phyloP scores from a whole-genome alignment of 2,329 filamentous ascomycete genomes.

The Colletotrichum limetticola region DNA sequence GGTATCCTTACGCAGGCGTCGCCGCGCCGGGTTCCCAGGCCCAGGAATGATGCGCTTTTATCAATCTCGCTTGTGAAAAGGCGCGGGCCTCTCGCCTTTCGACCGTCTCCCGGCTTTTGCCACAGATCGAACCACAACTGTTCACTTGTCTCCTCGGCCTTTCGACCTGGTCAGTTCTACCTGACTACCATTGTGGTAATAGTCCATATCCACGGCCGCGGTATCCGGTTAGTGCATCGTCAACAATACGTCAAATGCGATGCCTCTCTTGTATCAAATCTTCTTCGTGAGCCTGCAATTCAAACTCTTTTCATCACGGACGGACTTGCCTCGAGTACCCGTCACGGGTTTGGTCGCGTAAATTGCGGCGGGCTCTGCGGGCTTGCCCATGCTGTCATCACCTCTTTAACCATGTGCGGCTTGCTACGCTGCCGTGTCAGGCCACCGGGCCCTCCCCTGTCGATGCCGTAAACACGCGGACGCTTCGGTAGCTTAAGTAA shows the following conservation, averaged over 20 bases:
- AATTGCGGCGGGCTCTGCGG: constrained; percentile 14
- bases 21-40: background rate
- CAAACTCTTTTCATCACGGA: too few species aligned
- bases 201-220: background rate
- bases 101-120: constrained; percentile 34
- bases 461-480: constrained; percentile 23
- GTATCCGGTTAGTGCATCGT: background rate
- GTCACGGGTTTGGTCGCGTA: constrained; percentile 14
- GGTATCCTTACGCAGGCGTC: background rate
- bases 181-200: background rate
- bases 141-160: background rate
- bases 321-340: background rate
- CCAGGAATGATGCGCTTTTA: constrained; percentile 35
- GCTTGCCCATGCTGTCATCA: constrained; percentile 32
- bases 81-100: constrained; percentile 34
- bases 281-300: background rate
- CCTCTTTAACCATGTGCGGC: constrained; percentile 28
- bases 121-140: constrained; percentile 33
- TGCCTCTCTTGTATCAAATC: background rate
- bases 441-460: constrained; percentile 27
- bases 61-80: constrained; percentile 36
- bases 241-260: background rate
- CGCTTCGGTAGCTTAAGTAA: constrained; percentile 27
- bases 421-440: constrained; percentile 33
- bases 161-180: background rate